Percentiles rank a stretch among this genome's conserved stretches.
Evolutionary conservation across 441 rosid genomes (phyloP).

Genomic region (Erodium chrysanthum): DNA sequence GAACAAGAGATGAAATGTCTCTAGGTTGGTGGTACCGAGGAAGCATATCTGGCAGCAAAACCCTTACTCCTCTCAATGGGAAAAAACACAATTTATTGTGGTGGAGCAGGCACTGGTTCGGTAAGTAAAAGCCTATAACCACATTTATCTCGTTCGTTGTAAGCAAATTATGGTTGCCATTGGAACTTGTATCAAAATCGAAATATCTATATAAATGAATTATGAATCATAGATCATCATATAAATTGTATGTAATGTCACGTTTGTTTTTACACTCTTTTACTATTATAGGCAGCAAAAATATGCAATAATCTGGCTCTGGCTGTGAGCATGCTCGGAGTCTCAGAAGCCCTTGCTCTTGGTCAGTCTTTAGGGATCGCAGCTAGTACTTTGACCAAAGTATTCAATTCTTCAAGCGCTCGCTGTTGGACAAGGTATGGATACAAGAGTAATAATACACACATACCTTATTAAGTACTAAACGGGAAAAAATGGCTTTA

Average conservation of each 20-base stretch:
- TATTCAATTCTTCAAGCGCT: slow-evolving; percentile 80
- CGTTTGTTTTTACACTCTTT: slow-evolving; percentile 11
- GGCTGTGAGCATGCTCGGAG: slow-evolving; percentile 90
- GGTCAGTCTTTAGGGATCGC: slow-evolving; percentile 76
- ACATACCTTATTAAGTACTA: too few species aligned
- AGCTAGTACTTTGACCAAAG: slow-evolving; percentile 54
- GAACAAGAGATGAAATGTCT: slow-evolving; percentile 19
- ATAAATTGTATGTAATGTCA: slow-evolving; percentile 3
- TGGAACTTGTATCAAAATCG: too few species aligned
- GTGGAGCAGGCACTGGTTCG: slow-evolving; percentile 89
- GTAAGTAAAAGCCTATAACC: too few species aligned
- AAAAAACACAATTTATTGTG: slow-evolving; percentile 61
- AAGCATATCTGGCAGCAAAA: slow-evolving; percentile 57
- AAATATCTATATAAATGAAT: background rate
- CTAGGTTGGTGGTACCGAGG: slow-evolving; percentile 84
- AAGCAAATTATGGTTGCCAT: too few species aligned
- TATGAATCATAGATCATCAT: slow-evolving; percentile 4
- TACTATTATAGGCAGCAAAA: slow-evolving; percentile 62
- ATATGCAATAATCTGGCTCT: slow-evolving; percentile 85
- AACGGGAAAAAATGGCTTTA: too few species aligned
- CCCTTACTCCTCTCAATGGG: slow-evolving; percentile 78
- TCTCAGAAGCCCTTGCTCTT: slow-evolving; percentile 86
- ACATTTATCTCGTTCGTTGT: too few species aligned
- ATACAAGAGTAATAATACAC: background rate
- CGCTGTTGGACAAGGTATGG: slow-evolving; percentile 83